These are phyloP conservation scores for Petunia hybrid DNA, from an alignment of 305 asterid species.

Conservation along the genomic window DNA sequence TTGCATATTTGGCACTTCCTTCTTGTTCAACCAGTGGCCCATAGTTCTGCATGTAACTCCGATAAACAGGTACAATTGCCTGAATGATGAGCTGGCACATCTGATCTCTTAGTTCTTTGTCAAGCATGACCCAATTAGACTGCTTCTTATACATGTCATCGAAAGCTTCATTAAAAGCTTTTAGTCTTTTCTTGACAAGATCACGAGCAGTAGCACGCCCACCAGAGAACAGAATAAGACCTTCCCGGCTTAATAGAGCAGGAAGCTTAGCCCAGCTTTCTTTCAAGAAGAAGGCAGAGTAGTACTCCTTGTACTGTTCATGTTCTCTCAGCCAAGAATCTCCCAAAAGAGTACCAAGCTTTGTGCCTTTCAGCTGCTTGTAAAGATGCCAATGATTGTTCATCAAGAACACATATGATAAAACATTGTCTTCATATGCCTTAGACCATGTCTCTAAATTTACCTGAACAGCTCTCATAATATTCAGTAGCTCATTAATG, in stretches of 20 bases:
- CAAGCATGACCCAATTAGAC: conserved; percentile 60
- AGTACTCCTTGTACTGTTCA: conserved; percentile 65
- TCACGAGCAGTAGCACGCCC: conserved; percentile 93
- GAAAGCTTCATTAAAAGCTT: conserved; percentile 82
- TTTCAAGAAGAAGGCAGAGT: conserved; percentile 50
- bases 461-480: conserved; percentile 69
- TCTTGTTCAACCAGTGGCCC: conserved; percentile 96
- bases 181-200: conserved; percentile 84
- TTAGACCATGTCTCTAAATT: conserved; percentile 89
- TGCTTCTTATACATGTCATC: conserved; percentile 80
- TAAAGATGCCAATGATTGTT: conserved; percentile 85
- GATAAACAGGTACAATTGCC: conserved; percentile 84
- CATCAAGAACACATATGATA: conserved; percentile 72
- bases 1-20: conserved; percentile 77
- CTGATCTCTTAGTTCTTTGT: conserved; percentile 74
- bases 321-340: conserved; percentile 75
- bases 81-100: conserved; percentile 64
- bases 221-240: conserved; percentile 88
- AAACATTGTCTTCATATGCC: conserved; percentile 58
- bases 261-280: conserved; percentile 98
- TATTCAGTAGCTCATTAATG: conserved; percentile 61
- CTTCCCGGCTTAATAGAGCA: conserved; percentile 81
- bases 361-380: conserved; percentile 75
- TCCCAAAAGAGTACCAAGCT: conserved; percentile 70
- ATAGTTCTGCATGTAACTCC: conserved; percentile 96